Conservation (phyloP, 148 eudicot genomes). For the Rhododendron simsii region DNA sequence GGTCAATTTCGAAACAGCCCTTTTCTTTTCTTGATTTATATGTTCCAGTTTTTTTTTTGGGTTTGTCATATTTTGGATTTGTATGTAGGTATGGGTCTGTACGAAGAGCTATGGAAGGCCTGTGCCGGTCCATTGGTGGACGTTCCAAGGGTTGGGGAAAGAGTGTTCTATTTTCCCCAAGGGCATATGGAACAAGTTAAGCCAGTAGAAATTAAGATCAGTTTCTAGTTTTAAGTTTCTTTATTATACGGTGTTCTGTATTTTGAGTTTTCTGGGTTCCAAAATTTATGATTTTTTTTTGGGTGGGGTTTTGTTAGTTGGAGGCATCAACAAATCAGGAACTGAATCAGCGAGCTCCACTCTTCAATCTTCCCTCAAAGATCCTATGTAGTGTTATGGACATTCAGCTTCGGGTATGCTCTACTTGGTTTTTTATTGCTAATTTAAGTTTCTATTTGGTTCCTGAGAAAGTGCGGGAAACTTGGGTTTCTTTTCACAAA, state of each 20-base stretch:
- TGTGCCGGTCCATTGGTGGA: slow-evolving; percentile 96
- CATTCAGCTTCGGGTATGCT: slow-evolving; percentile 56
- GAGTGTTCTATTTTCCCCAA: slow-evolving; percentile 87
- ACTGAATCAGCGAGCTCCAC: slow-evolving; percentile 42
- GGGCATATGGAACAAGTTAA: slow-evolving; percentile 93
- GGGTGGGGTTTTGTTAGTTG: slow-evolving; percentile 40
- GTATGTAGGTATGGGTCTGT: slow-evolving; percentile 28
- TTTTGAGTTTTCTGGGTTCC: background rate
- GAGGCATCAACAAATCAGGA: slow-evolving; percentile 90
- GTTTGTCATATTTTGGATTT: background rate
- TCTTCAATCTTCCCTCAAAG: slow-evolving; percentile 62
- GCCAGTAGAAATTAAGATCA: slow-evolving; percentile 5
- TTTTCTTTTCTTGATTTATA: background rate
- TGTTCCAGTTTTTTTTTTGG: background rate
- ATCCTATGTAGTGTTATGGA: slow-evolving; percentile 76
- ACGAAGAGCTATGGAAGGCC: slow-evolving; percentile 75
- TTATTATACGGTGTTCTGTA: background rate
- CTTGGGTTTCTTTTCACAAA: background rate
- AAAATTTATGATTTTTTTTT: background rate
- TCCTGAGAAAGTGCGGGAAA: background rate
- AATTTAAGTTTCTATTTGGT: slow-evolving; percentile 5
- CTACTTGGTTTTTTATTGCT: background rate
- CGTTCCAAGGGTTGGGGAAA: slow-evolving; percentile 56
- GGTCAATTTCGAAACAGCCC: slow-evolving; percentile 9
- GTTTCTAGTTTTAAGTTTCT: no score